Conservation (phyloP, 768 basidiomycete species). For the Collybiopsis luxurians region DNA sequence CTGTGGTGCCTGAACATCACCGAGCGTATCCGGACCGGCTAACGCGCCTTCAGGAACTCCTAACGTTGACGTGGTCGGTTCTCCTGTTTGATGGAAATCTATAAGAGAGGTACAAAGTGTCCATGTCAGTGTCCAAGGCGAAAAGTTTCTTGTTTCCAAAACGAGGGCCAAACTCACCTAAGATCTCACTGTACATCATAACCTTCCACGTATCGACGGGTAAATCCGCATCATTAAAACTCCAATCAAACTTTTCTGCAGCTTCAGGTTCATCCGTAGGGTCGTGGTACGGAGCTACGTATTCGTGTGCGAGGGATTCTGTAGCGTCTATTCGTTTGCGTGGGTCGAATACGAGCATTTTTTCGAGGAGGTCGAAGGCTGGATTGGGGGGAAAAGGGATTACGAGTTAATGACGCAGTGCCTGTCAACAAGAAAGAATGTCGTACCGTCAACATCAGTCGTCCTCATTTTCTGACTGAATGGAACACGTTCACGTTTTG, state of each 20-base stretch:
- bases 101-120: not conserved
- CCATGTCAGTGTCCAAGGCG: not conserved
- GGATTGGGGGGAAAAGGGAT: no score
- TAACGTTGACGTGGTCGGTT: constrained; percentile 40
- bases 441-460: constrained; percentile 78
- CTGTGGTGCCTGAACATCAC: constrained; percentile 16
- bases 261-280: constrained; percentile 96
- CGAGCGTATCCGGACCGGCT: constrained; percentile 52
- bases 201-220: constrained; percentile 99
- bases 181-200: constrained; percentile 99
- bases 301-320: constrained; percentile 86
- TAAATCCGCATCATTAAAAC: constrained; percentile 98
- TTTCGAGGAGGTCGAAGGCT: constrained; percentile 96
- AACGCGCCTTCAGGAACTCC: constrained; percentile 68
- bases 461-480: constrained; percentile 92
- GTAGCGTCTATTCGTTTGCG: constrained; percentile 94
- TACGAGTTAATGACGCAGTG: not conserved
- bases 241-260: constrained; percentile 96
- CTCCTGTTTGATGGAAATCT: constrained; percentile 84
- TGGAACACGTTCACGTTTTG: constrained; percentile 93
- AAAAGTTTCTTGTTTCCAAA: not conserved
- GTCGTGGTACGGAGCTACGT: constrained; percentile 97
- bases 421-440: constrained; percentile 2
- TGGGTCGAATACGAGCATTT: constrained; percentile 99
- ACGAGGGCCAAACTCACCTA: constrained; percentile 55